Percentiles rank a stretch among this genome's conserved stretches.
Evolutionary conservation across 2,329 filamentous ascomycete species (phyloP).

Genomic region (Tolypocladium cylindrosporum): DNA sequence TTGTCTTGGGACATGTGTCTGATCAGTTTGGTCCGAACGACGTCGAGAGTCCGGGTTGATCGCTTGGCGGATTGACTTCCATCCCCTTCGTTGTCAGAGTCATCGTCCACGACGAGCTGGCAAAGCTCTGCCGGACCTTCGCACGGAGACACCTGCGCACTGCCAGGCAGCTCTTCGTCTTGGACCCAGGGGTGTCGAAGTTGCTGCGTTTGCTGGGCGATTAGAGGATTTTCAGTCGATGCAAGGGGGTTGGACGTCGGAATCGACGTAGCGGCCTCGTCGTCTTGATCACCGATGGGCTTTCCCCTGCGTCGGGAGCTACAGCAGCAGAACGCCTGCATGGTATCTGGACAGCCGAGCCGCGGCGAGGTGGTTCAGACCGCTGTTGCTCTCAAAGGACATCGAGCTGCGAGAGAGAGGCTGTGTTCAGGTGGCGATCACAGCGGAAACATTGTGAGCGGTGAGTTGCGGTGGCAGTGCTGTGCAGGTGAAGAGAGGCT

Average conservation of each 20-base stretch:
- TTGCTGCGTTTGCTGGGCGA: not conserved
- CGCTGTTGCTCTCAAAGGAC: not conserved
- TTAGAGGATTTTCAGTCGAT: not conserved
- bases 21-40: slow-evolving; percentile 33
- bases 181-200: not conserved
- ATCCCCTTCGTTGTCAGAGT: slow-evolving; percentile 31
- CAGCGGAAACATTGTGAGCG: not conserved
- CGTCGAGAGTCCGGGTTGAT: slow-evolving; percentile 30
- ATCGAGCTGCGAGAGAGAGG: not conserved
- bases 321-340: slow-evolving; percentile 15
- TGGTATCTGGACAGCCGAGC: not conserved
- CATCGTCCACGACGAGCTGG: slow-evolving; percentile 24
- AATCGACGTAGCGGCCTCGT: not conserved
- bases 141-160: slow-evolving; percentile 5
- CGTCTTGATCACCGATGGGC: not conserved
- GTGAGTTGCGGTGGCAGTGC: not conserved
- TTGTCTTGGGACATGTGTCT: slow-evolving; percentile 36
- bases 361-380: not conserved
- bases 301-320: slow-evolving; percentile 4
- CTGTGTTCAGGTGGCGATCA: not conserved
- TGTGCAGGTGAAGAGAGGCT: not conserved
- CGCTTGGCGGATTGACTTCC: slow-evolving; percentile 12
- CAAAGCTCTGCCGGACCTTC: slow-evolving; percentile 16
- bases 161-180: not conserved
- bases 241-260: not conserved